Conservation (phyloP, 139 green algal species). For the Astrephomene gubernaculifera region DNA sequence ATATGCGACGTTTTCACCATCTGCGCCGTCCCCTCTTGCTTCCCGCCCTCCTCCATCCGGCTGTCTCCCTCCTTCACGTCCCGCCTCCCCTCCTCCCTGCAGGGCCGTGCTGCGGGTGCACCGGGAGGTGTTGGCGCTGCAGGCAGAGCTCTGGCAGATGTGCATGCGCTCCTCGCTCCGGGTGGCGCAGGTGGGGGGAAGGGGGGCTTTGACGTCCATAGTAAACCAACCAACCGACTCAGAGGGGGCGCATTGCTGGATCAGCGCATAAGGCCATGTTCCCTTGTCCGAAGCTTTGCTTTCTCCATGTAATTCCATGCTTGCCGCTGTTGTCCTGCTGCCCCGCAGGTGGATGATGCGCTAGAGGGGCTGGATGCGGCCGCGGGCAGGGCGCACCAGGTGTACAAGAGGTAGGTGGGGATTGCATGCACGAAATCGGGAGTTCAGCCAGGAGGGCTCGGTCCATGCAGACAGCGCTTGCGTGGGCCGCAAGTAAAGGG, state of each 20-base stretch:
- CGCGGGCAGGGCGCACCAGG: neutral
- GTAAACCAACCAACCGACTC: neutral
- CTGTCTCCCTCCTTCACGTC: neutral
- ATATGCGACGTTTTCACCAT: too few relatives aligned
- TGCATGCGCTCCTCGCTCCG: constrained; percentile 11
- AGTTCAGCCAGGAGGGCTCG: neutral
- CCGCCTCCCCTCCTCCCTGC: neutral
- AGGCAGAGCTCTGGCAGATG: constrained; percentile 40
- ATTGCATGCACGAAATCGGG: neutral
- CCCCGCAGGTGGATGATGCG: neutral
- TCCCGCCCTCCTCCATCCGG: neutral
- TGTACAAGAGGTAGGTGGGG: constrained; percentile 32
- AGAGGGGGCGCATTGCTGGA: neutral
- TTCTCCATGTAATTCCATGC: neutral
- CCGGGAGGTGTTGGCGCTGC: constrained; percentile 40
- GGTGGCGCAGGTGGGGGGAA: constrained; percentile 1
- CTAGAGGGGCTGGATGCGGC: constrained; percentile 3
- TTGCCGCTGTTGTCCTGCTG: neutral
- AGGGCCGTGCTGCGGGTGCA: constrained; percentile 44
- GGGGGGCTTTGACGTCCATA: neutral
- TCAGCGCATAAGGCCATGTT: neutral
- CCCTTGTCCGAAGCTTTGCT: neutral
- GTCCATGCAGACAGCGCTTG: neutral
- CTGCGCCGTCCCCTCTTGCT: neutral
- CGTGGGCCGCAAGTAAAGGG: neutral